phyloP scores from a whole-genome alignment of 2,329 filamentous ascomycete species.

The Colletotrichum sp. region DNA sequence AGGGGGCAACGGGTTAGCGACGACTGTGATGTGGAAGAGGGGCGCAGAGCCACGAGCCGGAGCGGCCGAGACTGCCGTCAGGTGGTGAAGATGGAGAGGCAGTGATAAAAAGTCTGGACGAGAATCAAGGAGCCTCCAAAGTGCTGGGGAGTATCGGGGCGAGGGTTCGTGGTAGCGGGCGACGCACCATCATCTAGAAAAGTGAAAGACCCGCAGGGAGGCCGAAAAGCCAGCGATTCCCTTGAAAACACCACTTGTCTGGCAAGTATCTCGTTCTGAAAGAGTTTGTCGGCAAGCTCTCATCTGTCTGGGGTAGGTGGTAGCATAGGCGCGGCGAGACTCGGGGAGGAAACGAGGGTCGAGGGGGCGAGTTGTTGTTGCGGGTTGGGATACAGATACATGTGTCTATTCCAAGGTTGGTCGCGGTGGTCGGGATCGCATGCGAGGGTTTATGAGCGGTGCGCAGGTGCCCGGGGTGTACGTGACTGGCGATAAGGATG shows the following conservation, averaged over 20 bases:
- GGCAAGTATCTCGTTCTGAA: slow-evolving; percentile 14
- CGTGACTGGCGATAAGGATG: neutral
- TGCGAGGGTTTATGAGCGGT: slow-evolving; percentile 6
- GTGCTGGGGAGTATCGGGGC: neutral
- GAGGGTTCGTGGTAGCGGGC: neutral
- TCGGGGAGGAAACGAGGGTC: neutral
- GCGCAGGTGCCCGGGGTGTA: neutral
- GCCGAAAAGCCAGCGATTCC: slow-evolving; percentile 36
- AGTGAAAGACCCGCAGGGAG: slow-evolving; percentile 39
- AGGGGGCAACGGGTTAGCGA: slow-evolving; percentile 24
- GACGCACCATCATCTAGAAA: slow-evolving; percentile 56
- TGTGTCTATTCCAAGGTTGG: slow-evolving; percentile 1
- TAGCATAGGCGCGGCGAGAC: slow-evolving; percentile 16
- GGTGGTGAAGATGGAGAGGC: neutral
- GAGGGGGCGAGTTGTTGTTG: neutral
- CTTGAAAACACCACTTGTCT: slow-evolving; percentile 22
- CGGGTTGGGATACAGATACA: neutral
- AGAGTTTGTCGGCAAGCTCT: slow-evolving; percentile 11
- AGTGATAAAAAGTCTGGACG: neutral
- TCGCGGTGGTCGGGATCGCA: slow-evolving; percentile 5
- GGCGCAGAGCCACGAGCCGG: neutral
- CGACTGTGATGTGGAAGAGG: neutral
- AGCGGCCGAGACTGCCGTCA: neutral
- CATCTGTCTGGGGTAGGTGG: slow-evolving; percentile 12
- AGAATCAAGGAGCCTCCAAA: neutral